These are phyloP conservation scores for Epithemia pelagica DNA, from an alignment of 108 stramenopile genomes.

Conservation along the genomic window DNA sequence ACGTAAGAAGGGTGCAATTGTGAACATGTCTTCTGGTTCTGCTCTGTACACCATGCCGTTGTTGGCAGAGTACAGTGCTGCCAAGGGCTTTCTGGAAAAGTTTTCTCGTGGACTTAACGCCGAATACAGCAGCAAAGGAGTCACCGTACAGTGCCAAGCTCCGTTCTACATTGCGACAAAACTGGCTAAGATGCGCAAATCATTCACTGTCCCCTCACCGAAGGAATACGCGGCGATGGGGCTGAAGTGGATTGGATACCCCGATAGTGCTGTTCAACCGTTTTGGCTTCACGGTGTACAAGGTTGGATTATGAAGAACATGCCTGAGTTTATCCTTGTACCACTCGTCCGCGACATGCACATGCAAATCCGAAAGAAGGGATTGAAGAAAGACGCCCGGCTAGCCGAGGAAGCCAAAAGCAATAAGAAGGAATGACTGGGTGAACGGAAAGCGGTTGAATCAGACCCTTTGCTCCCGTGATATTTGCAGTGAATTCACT, in stretches of 20 bases:
- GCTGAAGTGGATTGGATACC: constrained; percentile 80
- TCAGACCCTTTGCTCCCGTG: background rate
- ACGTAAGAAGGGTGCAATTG: constrained; percentile 85
- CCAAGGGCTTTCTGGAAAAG: constrained; percentile 93
- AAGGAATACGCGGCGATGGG: constrained; percentile 70
- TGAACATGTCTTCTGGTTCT: constrained; percentile 94
- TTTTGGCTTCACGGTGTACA: constrained; percentile 92
- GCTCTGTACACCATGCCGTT: constrained; percentile 90
- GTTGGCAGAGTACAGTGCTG: constrained; percentile 92
- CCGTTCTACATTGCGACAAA: constrained; percentile 98
- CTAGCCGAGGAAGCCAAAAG: constrained; percentile 30
- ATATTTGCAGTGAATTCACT: too few species aligned
- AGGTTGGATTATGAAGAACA: constrained; percentile 70
- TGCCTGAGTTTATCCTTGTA: constrained; percentile 68
- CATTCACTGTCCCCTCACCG: constrained; percentile 85
- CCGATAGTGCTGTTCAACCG: constrained; percentile 74
- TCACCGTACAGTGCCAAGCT: constrained; percentile 93
- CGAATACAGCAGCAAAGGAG: constrained; percentile 81
- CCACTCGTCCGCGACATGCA: constrained; percentile 83
- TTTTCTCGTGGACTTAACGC: constrained; percentile 90
- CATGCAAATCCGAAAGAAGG: constrained; percentile 82
- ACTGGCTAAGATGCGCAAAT: constrained; percentile 93
- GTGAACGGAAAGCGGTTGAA: background rate
- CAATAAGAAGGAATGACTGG: constrained; percentile 17
- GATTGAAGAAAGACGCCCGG: constrained; percentile 86